Evolutionary conservation across 2,329 filamentous ascomycete genomes (phyloP).

Genomic region (Fusarium domesticum): DNA sequence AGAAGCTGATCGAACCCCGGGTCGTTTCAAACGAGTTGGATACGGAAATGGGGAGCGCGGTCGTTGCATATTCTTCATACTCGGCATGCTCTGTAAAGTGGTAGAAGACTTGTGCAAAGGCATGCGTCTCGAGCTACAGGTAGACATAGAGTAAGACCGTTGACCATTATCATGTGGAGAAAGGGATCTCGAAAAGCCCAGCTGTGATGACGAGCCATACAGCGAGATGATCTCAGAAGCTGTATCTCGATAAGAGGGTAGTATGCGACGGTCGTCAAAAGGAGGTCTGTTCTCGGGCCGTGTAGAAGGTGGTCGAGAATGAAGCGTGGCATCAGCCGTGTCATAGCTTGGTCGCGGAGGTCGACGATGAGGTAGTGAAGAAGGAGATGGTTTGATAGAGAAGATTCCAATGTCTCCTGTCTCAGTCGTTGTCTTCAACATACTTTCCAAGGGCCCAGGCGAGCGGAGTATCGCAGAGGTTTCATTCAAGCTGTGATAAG

Average conservation of each 20-base stretch:
- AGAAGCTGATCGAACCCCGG: slow-evolving; percentile 48
- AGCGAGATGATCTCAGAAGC: slow-evolving; percentile 56
- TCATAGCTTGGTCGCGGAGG: slow-evolving; percentile 29
- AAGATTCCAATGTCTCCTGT: slow-evolving; percentile 63
- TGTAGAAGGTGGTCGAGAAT: slow-evolving; percentile 29
- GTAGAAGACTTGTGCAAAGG: slow-evolving; percentile 47
- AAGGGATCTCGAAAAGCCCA: slow-evolving; percentile 42
- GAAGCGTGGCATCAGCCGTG: slow-evolving; percentile 30
- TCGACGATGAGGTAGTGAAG: slow-evolving; percentile 33
- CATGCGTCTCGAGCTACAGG: slow-evolving; percentile 46
- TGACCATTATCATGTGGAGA: slow-evolving; percentile 45
- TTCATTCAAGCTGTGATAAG: slow-evolving; percentile 44
- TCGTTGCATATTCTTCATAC: slow-evolving; percentile 44
- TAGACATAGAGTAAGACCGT: slow-evolving; percentile 55
- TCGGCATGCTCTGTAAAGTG: slow-evolving; percentile 47
- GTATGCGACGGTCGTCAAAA: slow-evolving; percentile 42
- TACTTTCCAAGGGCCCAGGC: slow-evolving; percentile 57
- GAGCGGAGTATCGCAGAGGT: slow-evolving; percentile 43
- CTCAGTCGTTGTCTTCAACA: slow-evolving; percentile 64
- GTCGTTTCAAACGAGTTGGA: slow-evolving; percentile 54
- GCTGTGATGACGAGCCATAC: slow-evolving; percentile 51
- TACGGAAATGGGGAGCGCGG: slow-evolving; percentile 59
- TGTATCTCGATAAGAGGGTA: slow-evolving; percentile 51
- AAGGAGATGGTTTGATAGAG: slow-evolving; percentile 43
- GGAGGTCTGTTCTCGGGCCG: slow-evolving; percentile 32